Conservation (phyloP, 768 basidiomycete genomes). For the Auriculariales sp. region DNA sequence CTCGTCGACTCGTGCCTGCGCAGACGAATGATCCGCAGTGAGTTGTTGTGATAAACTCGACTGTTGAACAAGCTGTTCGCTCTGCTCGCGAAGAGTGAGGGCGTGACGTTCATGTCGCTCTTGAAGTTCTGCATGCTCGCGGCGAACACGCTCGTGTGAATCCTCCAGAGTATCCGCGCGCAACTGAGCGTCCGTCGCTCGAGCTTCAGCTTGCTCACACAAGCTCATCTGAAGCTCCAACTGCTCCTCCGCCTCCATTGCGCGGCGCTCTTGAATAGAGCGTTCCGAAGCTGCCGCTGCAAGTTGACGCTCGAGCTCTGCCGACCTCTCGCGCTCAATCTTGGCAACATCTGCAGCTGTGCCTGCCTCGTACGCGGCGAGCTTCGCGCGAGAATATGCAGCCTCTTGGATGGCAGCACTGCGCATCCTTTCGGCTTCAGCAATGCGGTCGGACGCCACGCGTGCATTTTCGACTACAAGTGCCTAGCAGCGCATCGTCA, state of each 20-base stretch:
- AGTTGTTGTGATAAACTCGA: conserved; percentile 62
- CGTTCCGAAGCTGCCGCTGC: conserved; percentile 47
- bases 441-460: conserved; percentile 58
- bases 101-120: conserved; percentile 47
- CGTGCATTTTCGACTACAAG: conserved; percentile 62
- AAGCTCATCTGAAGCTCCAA: conserved; percentile 66
- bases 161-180: conserved; percentile 65
- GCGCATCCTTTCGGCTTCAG: conserved; percentile 66
- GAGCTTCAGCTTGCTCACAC: conserved; percentile 65
- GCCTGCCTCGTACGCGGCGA: conserved; percentile 68
- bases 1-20: conserved; percentile 57
- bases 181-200: conserved; percentile 56
- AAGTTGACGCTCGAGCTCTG: conserved; percentile 61
- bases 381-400: conserved; percentile 88
- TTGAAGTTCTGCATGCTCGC: conserved; percentile 59
- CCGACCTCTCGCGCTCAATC: conserved; percentile 64
- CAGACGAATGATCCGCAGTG: conserved; percentile 58
- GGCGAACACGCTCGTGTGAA: conserved; percentile 43
- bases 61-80: conserved; percentile 57
- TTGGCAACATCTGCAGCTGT: conserved; percentile 49
- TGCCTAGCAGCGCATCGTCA: conserved; percentile 27
- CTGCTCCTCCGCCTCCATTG: conserved; percentile 57
- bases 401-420: conserved; percentile 80
- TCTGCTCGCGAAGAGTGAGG: conserved; percentile 54
- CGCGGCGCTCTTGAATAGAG: conserved; percentile 49